Evolutionary conservation across 2,329 filamentous ascomycete species (phyloP).

Genomic region (Orbilia javanica): DNA sequence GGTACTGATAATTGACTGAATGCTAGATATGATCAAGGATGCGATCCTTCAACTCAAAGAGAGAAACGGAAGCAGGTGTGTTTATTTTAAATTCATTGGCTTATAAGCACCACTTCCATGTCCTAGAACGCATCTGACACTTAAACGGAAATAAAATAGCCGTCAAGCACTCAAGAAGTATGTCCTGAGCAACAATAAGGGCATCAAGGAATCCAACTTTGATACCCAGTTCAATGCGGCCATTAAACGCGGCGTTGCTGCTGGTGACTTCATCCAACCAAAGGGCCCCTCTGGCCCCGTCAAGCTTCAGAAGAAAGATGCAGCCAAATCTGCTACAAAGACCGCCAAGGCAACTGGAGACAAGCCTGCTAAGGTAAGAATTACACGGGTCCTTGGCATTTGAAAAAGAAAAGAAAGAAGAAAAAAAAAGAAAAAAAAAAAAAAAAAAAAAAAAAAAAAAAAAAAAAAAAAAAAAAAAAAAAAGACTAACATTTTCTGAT

Average conservation of each 20-base stretch:
- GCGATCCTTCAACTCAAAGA: constrained; percentile 55
- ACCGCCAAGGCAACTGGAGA: constrained; percentile 31
- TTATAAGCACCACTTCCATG: neutral
- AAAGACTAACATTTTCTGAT: neutral
- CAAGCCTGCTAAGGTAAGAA: constrained; percentile 42
- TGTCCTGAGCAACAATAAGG: constrained; percentile 56
- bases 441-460: too few relatives aligned
- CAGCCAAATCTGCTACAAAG: constrained; percentile 40
- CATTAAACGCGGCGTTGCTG: constrained; percentile 44
- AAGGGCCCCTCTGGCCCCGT: constrained; percentile 56
- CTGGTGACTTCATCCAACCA: constrained; percentile 52
- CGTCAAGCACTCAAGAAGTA: constrained; percentile 58
- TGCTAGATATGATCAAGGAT: constrained; percentile 57
- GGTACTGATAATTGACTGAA: neutral
- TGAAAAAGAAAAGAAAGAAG: too few relatives aligned
- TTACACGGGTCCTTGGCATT: too few relatives aligned
- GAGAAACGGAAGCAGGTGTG: constrained; percentile 56
- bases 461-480: neutral
- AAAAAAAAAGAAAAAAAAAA: too few relatives aligned
- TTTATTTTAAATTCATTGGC: neutral
- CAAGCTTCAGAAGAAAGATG: constrained; percentile 56
- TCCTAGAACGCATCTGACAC: too few relatives aligned
- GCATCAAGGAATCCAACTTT: constrained; percentile 55
- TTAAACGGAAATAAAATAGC: neutral
- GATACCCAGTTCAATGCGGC: constrained; percentile 53